Evolutionary conservation across 495 filamentous ascomycete genomes (phyloP).

Genomic region (Hypoxylon fragiforme): DNA sequence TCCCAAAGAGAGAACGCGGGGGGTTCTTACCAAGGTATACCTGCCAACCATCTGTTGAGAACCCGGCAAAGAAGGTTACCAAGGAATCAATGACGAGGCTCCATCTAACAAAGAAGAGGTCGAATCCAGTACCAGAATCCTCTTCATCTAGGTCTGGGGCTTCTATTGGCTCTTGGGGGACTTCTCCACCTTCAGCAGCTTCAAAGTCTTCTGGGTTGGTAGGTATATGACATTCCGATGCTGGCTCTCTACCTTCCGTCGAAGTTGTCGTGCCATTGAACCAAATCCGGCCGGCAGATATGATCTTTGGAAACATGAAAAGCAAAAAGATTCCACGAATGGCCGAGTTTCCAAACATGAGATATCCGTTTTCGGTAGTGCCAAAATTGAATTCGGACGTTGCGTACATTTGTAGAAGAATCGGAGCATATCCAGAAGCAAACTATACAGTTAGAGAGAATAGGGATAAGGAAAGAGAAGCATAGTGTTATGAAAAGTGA

Average conservation of each 20-base stretch:
- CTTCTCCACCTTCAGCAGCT: constrained; percentile 43
- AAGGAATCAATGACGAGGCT: constrained; percentile 56
- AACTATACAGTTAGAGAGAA: constrained; percentile 35
- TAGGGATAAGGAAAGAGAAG: neutral
- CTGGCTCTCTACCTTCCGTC: constrained; percentile 4
- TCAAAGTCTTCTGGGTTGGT: constrained; percentile 44
- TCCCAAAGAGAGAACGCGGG: too few species aligned
- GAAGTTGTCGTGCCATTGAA: constrained; percentile 29
- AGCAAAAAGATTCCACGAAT: constrained; percentile 59
- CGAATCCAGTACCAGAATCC: constrained; percentile 48
- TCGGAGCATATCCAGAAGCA: constrained; percentile 57
- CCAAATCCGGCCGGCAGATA: constrained; percentile 52
- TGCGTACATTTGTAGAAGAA: constrained; percentile 57
- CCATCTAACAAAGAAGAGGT: constrained; percentile 57
- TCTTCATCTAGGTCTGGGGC: constrained; percentile 31
- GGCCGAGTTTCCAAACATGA: constrained; percentile 56
- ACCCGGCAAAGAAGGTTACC: constrained; percentile 54
- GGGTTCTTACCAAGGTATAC: constrained; percentile 51
- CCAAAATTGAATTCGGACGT: constrained; percentile 58
- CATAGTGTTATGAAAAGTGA: neutral
- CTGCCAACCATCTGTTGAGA: constrained; percentile 56
- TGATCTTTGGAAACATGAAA: constrained; percentile 58
- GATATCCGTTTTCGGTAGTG: constrained; percentile 55
- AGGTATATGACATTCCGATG: constrained; percentile 27
- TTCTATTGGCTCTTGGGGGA: constrained; percentile 48